Conservation (phyloP, 2,329 filamentous ascomycete species). For the Aspergillus flavus region DNA sequence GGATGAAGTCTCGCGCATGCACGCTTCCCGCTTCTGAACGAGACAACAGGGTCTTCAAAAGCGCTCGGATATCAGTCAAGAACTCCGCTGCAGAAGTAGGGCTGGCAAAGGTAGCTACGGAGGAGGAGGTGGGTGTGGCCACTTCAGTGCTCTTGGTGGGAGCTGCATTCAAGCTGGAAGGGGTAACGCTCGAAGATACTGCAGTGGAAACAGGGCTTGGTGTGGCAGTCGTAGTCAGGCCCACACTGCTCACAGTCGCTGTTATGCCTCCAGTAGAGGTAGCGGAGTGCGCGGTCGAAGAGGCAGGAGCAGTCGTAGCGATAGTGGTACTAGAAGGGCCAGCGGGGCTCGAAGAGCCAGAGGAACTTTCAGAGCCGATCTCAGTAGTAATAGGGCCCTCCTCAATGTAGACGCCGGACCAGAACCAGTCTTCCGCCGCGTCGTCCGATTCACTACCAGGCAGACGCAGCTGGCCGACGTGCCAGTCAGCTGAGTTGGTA, state of each 20-base stretch:
- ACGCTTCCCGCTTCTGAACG: background rate
- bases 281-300: background rate
- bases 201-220: background rate
- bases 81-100: background rate
- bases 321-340: background rate
- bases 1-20: background rate
- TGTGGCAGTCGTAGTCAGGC: background rate
- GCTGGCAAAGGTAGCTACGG: background rate
- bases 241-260: background rate
- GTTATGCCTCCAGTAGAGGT: background rate
- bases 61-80: background rate
- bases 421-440: slow-evolving; percentile 67
- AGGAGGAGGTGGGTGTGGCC: background rate
- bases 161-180: background rate
- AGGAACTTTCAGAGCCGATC: background rate
- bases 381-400: slow-evolving; percentile 34
- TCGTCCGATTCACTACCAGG: slow-evolving; percentile 57
- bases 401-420: slow-evolving; percentile 73
- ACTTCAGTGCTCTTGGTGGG: background rate
- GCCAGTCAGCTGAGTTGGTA: slow-evolving; percentile 72
- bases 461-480: slow-evolving; percentile 69
- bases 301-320: background rate
- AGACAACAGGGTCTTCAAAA: background rate
- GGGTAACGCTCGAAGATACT: background rate
- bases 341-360: background rate